Base-by-base conservation (phyloP, 257 asterid species). In the Lavandula angustifolia region DNA sequence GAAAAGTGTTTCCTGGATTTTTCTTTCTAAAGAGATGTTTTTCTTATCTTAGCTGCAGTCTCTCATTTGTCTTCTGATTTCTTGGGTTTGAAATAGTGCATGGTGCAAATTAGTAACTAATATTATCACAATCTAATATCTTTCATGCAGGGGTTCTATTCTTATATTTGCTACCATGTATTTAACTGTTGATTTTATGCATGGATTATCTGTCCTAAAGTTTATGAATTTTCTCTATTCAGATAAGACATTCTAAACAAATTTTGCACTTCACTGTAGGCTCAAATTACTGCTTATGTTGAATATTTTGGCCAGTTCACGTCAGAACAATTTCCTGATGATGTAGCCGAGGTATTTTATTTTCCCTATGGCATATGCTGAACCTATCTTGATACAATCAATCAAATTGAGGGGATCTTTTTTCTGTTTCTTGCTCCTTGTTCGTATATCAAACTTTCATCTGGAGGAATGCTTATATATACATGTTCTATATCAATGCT, bases 251-350 rank as follows among this genome's bases (percentile, higher is more conserved):
- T 61, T 51, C 62, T n/a, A 57, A 22, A 10, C n/a, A 42, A 22
- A 9, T 27, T 16, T 44, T 71, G 5, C 54, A 13, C 18, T 47
- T 34, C 31, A 16, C 61, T 69, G 57, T 67, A 88, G 99, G 97
- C 87, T 81, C 97, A 92, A 82, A 80, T 73, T 63, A 81, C 90
- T 60, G 99, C 99, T 40, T 92, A 85, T 56, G 99, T 89, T 50
- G 95, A 92, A 76, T 92, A 82, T 77, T 92, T 92, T 75, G 97
- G 94, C 69, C 97, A 92, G 38, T 92, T 89, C 83, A 89, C 97
- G 64, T 89, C 97, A 47, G 97, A 89, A 79, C 95, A 85, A 43
- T 94, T 94, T 86, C 85, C 99, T 50, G 99, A 94, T 75, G 97
- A 94, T 55, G 80, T 94, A 73, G 92, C 95, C 6, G 96, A 94